Conservation (phyloP, 129 eudicot species). For the Chrysanthemum seticuspe region DNA sequence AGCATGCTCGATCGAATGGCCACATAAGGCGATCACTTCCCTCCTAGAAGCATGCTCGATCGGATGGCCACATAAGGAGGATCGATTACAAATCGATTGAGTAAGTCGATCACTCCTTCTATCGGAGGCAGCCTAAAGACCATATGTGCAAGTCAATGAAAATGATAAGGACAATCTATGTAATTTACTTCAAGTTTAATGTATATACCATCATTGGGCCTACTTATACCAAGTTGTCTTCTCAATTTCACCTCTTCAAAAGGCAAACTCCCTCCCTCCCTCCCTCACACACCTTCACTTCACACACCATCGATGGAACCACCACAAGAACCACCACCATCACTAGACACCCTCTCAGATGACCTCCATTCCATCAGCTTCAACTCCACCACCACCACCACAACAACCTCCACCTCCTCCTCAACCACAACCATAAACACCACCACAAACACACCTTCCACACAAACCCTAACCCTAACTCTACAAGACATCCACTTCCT, state of each 20-base stretch:
- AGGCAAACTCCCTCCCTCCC: not conserved
- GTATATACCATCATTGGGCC: not conserved
- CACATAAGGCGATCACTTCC: too few relatives aligned
- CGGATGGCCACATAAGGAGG: too few relatives aligned
- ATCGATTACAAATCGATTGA: too few relatives aligned
- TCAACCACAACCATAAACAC: slow-evolving; percentile 52
- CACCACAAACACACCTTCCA: too few relatives aligned
- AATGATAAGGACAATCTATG: too few relatives aligned
- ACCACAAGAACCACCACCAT: slow-evolving; percentile 45
- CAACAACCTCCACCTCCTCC: slow-evolving; percentile 56
- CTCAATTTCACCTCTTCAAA: slow-evolving; percentile 10
- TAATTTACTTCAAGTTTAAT: not conserved
- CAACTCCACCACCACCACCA: slow-evolving; percentile 66
- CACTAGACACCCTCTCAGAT: slow-evolving; percentile 55
- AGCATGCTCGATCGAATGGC: too few relatives aligned
- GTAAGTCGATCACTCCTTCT: too few relatives aligned
- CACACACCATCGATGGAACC: slow-evolving; percentile 39
- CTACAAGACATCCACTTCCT: slow-evolving; percentile 61
- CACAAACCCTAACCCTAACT: slow-evolving; percentile 43
- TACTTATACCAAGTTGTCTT: not conserved
- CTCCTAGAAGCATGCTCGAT: too few relatives aligned
- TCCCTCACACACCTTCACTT: not conserved
- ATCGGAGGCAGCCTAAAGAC: too few relatives aligned
- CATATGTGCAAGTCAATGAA: too few relatives aligned
- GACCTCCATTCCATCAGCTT: slow-evolving; percentile 83